Evolutionary conservation across 768 basidiomycete species (phyloP).

Genomic region (Thelephora ganbajun): DNA sequence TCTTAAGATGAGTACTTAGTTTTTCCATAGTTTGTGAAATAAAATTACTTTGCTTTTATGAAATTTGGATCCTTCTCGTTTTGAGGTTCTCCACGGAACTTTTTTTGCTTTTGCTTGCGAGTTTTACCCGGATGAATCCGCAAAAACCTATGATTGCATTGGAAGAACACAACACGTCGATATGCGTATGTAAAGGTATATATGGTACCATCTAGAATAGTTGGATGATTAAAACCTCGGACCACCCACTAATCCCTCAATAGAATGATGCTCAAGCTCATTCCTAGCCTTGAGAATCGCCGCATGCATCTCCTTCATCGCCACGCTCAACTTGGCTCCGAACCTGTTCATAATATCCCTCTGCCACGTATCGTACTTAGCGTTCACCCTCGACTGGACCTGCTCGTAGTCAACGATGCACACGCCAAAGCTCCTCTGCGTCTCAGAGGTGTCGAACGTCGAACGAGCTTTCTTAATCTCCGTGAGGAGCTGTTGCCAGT

Average conservation of each 20-base stretch:
- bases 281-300: conserved; percentile 86
- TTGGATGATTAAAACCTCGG: conserved; percentile 15
- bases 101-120: too few species aligned
- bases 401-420: conserved; percentile 96
- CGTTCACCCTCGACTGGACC: conserved; percentile 93
- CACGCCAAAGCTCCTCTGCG: conserved; percentile 81
- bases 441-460: conserved; percentile 95
- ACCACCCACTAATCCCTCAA: conserved; percentile 73
- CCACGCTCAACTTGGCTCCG: conserved; percentile 82
- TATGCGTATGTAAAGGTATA: conserved; percentile 3
- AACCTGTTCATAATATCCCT: conserved; percentile 86
- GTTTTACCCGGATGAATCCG: too few species aligned
- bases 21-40: too few species aligned
- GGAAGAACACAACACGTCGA: not conserved
- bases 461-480: conserved; percentile 96
- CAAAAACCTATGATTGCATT: not conserved
- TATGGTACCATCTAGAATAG: conserved; percentile 26
- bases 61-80: too few species aligned
- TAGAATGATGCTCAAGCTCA: conserved; percentile 91
- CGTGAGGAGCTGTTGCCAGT: conserved; percentile 92
- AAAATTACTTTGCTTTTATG: too few species aligned
- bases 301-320: conserved; percentile 97
- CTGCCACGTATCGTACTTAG: conserved; percentile 98
- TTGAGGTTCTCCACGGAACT: too few species aligned
- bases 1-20: too few species aligned